Conservation (phyloP, 352 stramenopile species). For the Globisporangium perplexum region DNA sequence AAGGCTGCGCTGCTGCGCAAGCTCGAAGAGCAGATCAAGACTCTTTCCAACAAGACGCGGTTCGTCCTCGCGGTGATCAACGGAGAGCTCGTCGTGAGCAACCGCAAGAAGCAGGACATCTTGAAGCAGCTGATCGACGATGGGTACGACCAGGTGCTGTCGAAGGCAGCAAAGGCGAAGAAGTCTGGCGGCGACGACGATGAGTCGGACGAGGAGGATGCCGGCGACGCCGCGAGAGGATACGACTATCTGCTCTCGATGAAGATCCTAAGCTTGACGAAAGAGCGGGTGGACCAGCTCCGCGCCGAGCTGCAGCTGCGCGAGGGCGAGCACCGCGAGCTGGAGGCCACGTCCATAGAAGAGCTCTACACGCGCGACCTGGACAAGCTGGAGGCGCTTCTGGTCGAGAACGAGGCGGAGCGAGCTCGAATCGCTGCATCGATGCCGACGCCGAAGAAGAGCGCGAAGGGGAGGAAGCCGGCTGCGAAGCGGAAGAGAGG, state of each 20-base stretch:
- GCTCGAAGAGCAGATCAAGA: slow-evolving; percentile 86
- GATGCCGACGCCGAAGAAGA: slow-evolving; percentile 55
- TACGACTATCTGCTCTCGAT: slow-evolving; percentile 97
- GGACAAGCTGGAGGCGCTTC: slow-evolving; percentile 76
- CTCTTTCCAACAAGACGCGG: slow-evolving; percentile 93
- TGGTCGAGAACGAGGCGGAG: slow-evolving; percentile 62
- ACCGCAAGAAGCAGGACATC: slow-evolving; percentile 92
- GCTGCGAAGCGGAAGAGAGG: slow-evolving; percentile 48
- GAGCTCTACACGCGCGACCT: slow-evolving; percentile 93
- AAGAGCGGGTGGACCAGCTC: slow-evolving; percentile 91
- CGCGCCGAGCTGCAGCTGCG: slow-evolving; percentile 83
- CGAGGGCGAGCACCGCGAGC: slow-evolving; percentile 75
- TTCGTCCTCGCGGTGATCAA: slow-evolving; percentile 95
- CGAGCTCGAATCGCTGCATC: slow-evolving; percentile 48
- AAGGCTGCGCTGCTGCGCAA: slow-evolving; percentile 87
- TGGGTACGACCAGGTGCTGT: slow-evolving; percentile 83
- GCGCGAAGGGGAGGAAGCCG: slow-evolving; percentile 29
- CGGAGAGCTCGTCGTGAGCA: slow-evolving; percentile 91
- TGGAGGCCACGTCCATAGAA: slow-evolving; percentile 81
- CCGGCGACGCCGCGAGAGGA: slow-evolving; percentile 38
- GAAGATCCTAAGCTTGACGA: slow-evolving; percentile 92
- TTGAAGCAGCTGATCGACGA: slow-evolving; percentile 81
- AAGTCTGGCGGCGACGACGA: slow-evolving; percentile 34
- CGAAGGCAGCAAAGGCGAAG: slow-evolving; percentile 42
- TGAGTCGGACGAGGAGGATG: slow-evolving; percentile 48